Percentiles rank a stretch among this genome's conserved stretches.
These are phyloP conservation scores for Gigaspora rosea DNA, from an alignment of 192 early-diverging fungal genomes.

Conservation along the genomic window DNA sequence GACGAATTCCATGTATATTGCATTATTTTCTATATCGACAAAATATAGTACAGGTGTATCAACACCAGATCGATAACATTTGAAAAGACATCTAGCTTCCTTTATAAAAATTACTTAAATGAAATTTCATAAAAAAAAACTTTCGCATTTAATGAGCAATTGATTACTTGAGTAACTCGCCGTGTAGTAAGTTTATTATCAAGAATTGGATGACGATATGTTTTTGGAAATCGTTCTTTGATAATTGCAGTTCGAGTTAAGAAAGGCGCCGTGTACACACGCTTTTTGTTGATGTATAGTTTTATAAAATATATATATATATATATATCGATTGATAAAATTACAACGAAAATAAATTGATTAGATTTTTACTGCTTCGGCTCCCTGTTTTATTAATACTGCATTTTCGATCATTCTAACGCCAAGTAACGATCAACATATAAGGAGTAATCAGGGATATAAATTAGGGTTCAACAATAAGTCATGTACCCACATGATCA, in stretches of 20 bases:
- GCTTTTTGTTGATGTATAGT: slow-evolving; percentile 40
- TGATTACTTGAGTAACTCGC: slow-evolving; percentile 66
- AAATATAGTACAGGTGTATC: slow-evolving; percentile 82
- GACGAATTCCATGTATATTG: slow-evolving; percentile 93
- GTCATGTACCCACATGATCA: too few relatives aligned
- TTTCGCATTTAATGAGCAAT: too few relatives aligned
- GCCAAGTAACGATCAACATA: too few relatives aligned
- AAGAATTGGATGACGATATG: slow-evolving; percentile 88
- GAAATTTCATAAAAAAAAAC: too few relatives aligned
- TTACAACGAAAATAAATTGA: not conserved
- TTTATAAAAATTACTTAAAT: slow-evolving; percentile 29
- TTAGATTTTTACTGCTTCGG: slow-evolving; percentile 72
- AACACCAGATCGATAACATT: slow-evolving; percentile 72
- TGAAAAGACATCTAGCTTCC: slow-evolving; percentile 82
- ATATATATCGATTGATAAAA: not conserved
- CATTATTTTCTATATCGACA: slow-evolving; percentile 66
- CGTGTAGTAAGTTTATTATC: too few relatives aligned
- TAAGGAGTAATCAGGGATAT: too few relatives aligned
- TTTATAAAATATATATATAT: slow-evolving; percentile 18
- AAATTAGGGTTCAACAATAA: too few relatives aligned
- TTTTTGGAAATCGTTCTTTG: slow-evolving; percentile 93
- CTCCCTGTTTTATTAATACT: slow-evolving; percentile 79
- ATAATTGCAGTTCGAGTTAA: slow-evolving; percentile 64
- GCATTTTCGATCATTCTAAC: slow-evolving; percentile 8
- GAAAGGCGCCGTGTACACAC: slow-evolving; percentile 74